These are phyloP conservation scores for Macrocybe sp. DNA, from an alignment of 1,284 basidiomycete species.

Conservation along the genomic window DNA sequence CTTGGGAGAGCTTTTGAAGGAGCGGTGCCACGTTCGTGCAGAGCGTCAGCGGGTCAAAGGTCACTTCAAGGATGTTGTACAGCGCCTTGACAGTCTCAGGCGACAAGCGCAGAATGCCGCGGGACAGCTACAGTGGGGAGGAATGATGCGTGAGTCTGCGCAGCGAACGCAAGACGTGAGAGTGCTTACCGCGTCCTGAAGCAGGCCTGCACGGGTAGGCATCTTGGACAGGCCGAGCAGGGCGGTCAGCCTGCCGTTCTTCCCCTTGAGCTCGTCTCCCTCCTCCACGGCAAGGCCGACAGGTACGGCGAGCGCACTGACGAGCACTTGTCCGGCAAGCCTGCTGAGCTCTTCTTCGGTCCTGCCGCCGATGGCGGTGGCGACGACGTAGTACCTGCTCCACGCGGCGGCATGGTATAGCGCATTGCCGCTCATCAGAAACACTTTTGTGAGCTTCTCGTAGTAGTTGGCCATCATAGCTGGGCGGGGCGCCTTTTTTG, in stretches of 20 bases:
- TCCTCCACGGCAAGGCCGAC: slow-evolving; percentile 71
- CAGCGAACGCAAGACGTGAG: slow-evolving; percentile 1
- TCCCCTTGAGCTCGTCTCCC: slow-evolving; percentile 71
- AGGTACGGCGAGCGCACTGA: slow-evolving; percentile 92
- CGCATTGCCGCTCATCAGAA: slow-evolving; percentile 89
- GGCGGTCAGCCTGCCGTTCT: slow-evolving; percentile 76
- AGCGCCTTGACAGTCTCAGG: slow-evolving; percentile 74
- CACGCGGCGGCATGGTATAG: slow-evolving; percentile 98
- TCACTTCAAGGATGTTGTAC: slow-evolving; percentile 90
- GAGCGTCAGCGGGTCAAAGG: slow-evolving; percentile 93
- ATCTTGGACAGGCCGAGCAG: slow-evolving; percentile 84
- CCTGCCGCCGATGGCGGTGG: slow-evolving; percentile 63
- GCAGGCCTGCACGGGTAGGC: slow-evolving; percentile 82
- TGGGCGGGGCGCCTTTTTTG: slow-evolving; percentile 88
- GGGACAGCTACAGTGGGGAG: slow-evolving; percentile 50
- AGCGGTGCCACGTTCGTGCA: slow-evolving; percentile 83
- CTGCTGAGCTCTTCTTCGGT: slow-evolving; percentile 77
- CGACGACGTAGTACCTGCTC: slow-evolving; percentile 78
- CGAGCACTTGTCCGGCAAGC: slow-evolving; percentile 89
- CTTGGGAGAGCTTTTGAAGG: slow-evolving; percentile 59
- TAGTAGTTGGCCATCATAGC: slow-evolving; percentile 99
- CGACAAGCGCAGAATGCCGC: slow-evolving; percentile 84
- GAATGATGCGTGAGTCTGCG: slow-evolving; percentile 3
- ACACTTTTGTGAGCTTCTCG: slow-evolving; percentile 96
- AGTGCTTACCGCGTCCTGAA: slow-evolving; percentile 77